phyloP scores from a whole-genome alignment of 2,329 filamentous ascomycete species.

The Magnaporthiopsis incrustans region DNA sequence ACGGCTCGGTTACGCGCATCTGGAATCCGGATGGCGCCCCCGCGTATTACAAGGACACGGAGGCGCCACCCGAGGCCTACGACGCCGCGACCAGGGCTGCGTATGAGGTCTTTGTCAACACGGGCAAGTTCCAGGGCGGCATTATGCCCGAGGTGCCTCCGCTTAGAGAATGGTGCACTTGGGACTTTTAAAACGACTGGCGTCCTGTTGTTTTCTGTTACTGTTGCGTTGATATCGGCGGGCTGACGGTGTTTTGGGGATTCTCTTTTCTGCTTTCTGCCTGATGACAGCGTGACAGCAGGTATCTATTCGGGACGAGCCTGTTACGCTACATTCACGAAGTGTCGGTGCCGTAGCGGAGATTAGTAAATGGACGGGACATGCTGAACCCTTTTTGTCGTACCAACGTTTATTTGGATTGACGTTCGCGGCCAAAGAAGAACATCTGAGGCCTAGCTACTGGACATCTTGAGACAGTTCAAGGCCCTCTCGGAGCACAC shows the following conservation, averaged over 20 bases:
- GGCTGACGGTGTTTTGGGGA: background rate
- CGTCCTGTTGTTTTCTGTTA: background rate
- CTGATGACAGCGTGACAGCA: background rate
- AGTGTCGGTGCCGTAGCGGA: no score
- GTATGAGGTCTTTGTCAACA: conserved; percentile 57
- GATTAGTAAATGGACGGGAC: background rate
- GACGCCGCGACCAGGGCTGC: conserved; percentile 38
- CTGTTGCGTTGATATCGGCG: background rate
- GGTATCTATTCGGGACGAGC: background rate
- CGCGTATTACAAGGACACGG: conserved; percentile 53
- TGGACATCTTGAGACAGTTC: background rate
- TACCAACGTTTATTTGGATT: background rate
- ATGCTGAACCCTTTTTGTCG: no score
- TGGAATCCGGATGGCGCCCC: conserved; percentile 69
- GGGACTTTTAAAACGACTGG: conserved; percentile 53
- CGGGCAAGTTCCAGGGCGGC: conserved; percentile 61
- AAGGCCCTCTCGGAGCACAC: background rate
- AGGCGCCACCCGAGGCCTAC: conserved; percentile 43
- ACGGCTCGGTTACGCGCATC: conserved; percentile 54
- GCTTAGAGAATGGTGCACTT: conserved; percentile 64
- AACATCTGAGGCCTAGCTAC: background rate
- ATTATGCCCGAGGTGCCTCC: conserved; percentile 73
- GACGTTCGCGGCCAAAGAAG: background rate
- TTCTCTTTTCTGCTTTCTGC: background rate
- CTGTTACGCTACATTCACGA: no score